A percentile compares a stretch with the other conserved stretches of the same genome.
phyloP scores from a whole-genome alignment of 441 rosid genomes.

The Isatis lusitanica region DNA sequence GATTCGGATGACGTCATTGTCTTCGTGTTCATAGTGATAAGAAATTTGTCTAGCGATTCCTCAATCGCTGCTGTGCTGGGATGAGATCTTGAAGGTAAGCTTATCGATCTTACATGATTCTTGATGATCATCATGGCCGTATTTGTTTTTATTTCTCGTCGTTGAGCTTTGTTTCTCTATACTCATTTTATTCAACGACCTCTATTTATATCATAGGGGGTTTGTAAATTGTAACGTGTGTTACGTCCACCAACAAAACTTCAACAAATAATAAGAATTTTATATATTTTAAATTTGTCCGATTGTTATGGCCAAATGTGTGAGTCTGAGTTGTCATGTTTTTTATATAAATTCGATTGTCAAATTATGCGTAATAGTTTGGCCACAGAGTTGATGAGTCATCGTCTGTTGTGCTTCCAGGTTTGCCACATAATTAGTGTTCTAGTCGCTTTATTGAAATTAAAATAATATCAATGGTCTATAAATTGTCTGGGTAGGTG shows the following conservation, averaged over 20 bases:
- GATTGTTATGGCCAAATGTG: background rate
- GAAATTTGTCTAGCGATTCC: slow-evolving; percentile 48
- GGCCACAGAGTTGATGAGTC: slow-evolving; percentile 37
- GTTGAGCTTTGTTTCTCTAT: slow-evolving; percentile 30
- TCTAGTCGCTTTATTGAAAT: background rate
- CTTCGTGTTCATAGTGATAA: slow-evolving; percentile 34
- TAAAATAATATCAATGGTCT: slow-evolving; percentile 26
- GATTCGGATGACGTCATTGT: slow-evolving; percentile 38
- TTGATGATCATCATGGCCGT: slow-evolving; percentile 43
- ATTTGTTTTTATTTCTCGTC: background rate
- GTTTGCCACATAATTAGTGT: slow-evolving; percentile 30
- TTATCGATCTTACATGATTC: slow-evolving; percentile 55
- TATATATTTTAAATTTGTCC: background rate
- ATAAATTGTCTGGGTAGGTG: slow-evolving; percentile 32
- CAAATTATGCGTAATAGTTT: slow-evolving; percentile 25
- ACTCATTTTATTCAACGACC: slow-evolving; percentile 33
- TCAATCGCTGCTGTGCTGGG: slow-evolving; percentile 51
- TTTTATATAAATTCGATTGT: slow-evolving; percentile 34
- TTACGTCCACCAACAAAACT: slow-evolving; percentile 26
- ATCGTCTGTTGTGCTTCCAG: slow-evolving; percentile 38
- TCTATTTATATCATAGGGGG: slow-evolving; percentile 15
- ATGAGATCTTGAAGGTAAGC: slow-evolving; percentile 72
- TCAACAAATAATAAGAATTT: slow-evolving; percentile 27
- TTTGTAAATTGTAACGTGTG: slow-evolving; percentile 12
- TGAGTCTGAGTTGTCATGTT: slow-evolving; percentile 46